Conservation (phyloP, 2,329 filamentous ascomycete genomes). For the Canariomyces notabilis region DNA sequence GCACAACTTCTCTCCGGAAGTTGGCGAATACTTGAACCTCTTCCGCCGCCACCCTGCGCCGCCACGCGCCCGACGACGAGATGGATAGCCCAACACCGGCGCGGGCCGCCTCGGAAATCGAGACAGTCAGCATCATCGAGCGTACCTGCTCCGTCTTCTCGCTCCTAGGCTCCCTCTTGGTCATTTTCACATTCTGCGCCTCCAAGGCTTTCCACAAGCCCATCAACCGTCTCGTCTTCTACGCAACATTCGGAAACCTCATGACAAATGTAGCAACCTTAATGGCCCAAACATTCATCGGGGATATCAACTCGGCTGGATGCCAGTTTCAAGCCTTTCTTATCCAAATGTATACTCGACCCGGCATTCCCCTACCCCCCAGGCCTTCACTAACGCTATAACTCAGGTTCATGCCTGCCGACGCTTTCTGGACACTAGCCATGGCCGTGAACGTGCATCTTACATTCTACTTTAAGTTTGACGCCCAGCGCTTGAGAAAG, state of each 20-base stretch:
- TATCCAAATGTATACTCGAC: conserved; percentile 67
- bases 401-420: conserved; percentile 70
- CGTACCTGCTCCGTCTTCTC: conserved; percentile 66
- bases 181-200: conserved; percentile 64
- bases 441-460: conserved; percentile 84
- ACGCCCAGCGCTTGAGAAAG: conserved; percentile 55
- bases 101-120: conserved; percentile 6
- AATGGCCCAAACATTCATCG: conserved; percentile 60
- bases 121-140: conserved; percentile 58
- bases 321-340: conserved; percentile 74
- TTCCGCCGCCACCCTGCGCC: not conserved
- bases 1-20: not conserved
- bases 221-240: conserved; percentile 83
- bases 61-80: conserved; percentile 3
- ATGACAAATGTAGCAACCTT: conserved; percentile 71
- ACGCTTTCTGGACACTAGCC: conserved; percentile 70
- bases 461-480: conserved; percentile 72
- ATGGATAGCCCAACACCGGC: conserved; percentile 12
- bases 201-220: conserved; percentile 72
- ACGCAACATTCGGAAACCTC: conserved; percentile 76
- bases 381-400: conserved; percentile 13
- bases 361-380: not conserved
- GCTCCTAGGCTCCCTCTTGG: conserved; percentile 63
- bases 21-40: not conserved
- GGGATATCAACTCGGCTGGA: conserved; percentile 41